A percentile compares a stretch with the other conserved stretches of the same genome.
These are phyloP conservation scores for Groenewaldozyma auringiensis DNA, from an alignment of 1,139 yeast genomes.

Conservation along the genomic window DNA sequence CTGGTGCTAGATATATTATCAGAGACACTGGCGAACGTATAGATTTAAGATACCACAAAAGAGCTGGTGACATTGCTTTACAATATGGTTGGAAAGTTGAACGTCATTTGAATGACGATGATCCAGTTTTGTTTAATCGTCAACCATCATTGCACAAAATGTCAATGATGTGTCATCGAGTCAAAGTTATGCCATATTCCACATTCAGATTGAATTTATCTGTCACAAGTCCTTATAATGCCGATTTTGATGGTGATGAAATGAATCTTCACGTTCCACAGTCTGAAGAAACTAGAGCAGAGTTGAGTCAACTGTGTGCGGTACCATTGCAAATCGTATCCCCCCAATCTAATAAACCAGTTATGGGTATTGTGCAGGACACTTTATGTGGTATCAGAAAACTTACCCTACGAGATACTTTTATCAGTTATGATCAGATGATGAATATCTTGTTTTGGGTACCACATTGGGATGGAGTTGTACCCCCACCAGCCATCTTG, in stretches of 20 bases:
- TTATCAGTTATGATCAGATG: constrained; percentile 86
- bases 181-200: constrained; percentile 97
- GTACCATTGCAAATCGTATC: constrained; percentile 97
- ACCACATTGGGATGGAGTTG: constrained; percentile 97
- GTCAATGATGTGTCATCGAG: constrained; percentile 99
- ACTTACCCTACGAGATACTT: constrained; percentile 83
- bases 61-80: constrained; percentile 96
- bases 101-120: constrained; percentile 95
- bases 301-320: constrained; percentile 87
- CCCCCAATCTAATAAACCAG: constrained; percentile 97
- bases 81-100: constrained; percentile 99
- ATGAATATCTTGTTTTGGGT: constrained; percentile 97
- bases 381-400: constrained; percentile 96
- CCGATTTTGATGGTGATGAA: constrained; percentile 99
- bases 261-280: constrained; percentile 99
- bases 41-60: constrained; percentile 89
- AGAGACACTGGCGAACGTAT: constrained; percentile 99
- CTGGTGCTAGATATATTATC: constrained; percentile 97
- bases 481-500: constrained; percentile 92
- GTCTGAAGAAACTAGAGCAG: constrained; percentile 96
- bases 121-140: constrained; percentile 96
- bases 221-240: constrained; percentile 97
- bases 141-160: constrained; percentile 98
- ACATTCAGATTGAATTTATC: constrained; percentile 94
- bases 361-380: constrained; percentile 99